Base-by-base conservation (phyloP, 139 green algal species). In the Eudorina sp. region DNA sequence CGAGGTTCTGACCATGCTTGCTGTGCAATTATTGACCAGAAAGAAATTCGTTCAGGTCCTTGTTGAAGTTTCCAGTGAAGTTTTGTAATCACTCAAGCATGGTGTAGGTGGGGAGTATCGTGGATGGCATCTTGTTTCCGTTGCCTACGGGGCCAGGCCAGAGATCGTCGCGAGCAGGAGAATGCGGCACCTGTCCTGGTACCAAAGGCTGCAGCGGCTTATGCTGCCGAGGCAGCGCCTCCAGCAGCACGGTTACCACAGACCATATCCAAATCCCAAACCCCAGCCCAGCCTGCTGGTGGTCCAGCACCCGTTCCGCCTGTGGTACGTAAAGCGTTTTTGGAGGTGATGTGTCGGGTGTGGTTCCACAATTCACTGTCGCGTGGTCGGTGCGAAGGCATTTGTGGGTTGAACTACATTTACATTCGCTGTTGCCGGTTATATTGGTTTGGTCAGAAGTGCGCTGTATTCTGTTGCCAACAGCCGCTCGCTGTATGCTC, bases 261-360 rank as follows among this genome's bases (percentile, higher is more conserved):
- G 4, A 31, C 73, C 23, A 80, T 27, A 7, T 53, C 45, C 46
- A 81, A 81, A 81, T 5, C 43, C 27, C 73, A 81, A 41, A 27
- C 51, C 29, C 75, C n/a, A 51, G 14, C 46, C 19, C 48, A 45
- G 16, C 75, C 75, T 48, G n/a, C 34, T 31, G 34, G 6, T 29
- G 19, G n/a, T n/a, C n/a, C 48, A 69, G 40, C 53, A 55, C 7
- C 40, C 34, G 41, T 75, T 34, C 79, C 79, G 31, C 58, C 79
- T 46, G 79, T 85, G 55, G 79, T 84, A 83, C 16, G 79, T 79
- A 46, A 74, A 48, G 18, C 68, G 19, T 34, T n/a, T n/a, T n/a
- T n/a, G n/a, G n/a, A n/a, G n/a, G n/a, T n/a, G n/a, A n/a, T n/a
- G n/a, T n/a, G n/a, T n/a, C n/a, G n/a, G n/a, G n/a, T n/a, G n/a